These are phyloP conservation scores for Polytrichum commune DNA, from an alignment of 225 moss, liverwort and hornwort species.

Conservation along the genomic window DNA sequence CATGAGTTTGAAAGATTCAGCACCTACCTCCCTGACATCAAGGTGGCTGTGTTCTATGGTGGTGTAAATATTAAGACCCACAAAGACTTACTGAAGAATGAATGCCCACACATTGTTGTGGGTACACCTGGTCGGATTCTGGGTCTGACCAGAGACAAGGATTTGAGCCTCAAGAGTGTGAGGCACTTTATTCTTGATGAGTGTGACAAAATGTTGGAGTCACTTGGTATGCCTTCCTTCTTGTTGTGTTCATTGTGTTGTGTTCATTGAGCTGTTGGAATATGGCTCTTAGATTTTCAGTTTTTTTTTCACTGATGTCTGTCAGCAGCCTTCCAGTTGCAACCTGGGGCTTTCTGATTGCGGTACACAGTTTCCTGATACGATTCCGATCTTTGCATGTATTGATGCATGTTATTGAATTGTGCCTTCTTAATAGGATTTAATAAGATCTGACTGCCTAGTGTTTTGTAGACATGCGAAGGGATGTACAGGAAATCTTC, in stretches of 20 bases:
- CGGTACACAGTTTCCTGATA: too few relatives aligned
- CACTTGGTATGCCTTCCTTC: slow-evolving; percentile 40
- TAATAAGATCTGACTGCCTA: slow-evolving; percentile 10
- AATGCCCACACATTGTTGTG: slow-evolving; percentile 68
- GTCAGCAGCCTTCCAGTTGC: too few relatives aligned
- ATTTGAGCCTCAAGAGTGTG: slow-evolving; percentile 64
- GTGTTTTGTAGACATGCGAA: slow-evolving; percentile 61
- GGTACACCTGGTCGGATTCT: slow-evolving; percentile 65
- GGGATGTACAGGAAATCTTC: slow-evolving; percentile 66
- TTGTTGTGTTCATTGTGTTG: not conserved
- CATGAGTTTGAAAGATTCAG: slow-evolving; percentile 74
- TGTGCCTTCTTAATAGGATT: too few relatives aligned
- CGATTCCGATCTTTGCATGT: too few relatives aligned
- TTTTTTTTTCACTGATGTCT: too few relatives aligned
- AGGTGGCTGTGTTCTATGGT: slow-evolving; percentile 66
- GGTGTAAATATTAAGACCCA: slow-evolving; percentile 69
- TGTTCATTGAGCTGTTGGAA: too few relatives aligned
- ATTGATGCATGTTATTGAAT: too few relatives aligned
- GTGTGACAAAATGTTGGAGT: slow-evolving; percentile 75
- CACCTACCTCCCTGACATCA: slow-evolving; percentile 61
- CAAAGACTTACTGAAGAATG: slow-evolving; percentile 62
- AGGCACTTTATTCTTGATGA: slow-evolving; percentile 68
- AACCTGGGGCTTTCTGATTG: too few relatives aligned
- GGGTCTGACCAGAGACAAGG: slow-evolving; percentile 60
- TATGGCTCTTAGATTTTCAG: too few relatives aligned